These are phyloP conservation scores for Gnomoniopsis smithogilvyi DNA, from an alignment of 2,329 filamentous ascomycete genomes.

Conservation along the genomic window DNA sequence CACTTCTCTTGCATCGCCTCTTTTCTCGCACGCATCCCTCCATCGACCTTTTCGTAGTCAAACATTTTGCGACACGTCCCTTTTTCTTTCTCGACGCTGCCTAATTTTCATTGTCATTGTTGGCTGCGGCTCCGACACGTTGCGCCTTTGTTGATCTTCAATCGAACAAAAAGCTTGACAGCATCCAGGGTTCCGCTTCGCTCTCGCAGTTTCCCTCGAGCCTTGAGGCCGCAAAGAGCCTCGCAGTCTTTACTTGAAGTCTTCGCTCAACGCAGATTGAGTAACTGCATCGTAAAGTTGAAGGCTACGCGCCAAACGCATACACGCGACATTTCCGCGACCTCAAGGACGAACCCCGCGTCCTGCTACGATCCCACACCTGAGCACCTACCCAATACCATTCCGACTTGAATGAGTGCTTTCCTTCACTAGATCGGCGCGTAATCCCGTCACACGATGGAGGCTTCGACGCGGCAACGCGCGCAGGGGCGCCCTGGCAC, in stretches of 20 bases:
- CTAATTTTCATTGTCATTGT: slow-evolving; percentile 13
- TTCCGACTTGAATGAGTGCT: neutral
- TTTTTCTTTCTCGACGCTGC: neutral
- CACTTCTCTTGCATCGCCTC: neutral
- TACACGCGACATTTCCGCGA: slow-evolving; percentile 13
- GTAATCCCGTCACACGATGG: slow-evolving; percentile 10
- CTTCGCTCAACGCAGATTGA: neutral
- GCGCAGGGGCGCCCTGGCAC: slow-evolving; percentile 5
- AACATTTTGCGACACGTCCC: slow-evolving; percentile 3
- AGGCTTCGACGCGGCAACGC: slow-evolving; percentile 16
- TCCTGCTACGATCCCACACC: slow-evolving; percentile 64
- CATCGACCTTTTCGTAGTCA: neutral
- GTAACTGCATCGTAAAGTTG: neutral
- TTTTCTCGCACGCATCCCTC: slow-evolving; percentile 1
- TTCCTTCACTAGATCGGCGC: slow-evolving; percentile 1
- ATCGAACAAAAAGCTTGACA: slow-evolving; percentile 1
- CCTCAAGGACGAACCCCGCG: slow-evolving; percentile 50
- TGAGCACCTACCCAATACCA: no score
- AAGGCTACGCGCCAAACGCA: neutral
- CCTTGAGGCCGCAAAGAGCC: neutral
- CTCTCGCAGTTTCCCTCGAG: slow-evolving; percentile 1
- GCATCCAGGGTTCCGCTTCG: neutral
- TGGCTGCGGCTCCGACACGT: slow-evolving; percentile 13
- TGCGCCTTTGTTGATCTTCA: slow-evolving; percentile 17
- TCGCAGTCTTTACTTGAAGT: neutral